Base-by-base conservation (phyloP, 768 basidiomycete species). In the Epithele typhae region DNA sequence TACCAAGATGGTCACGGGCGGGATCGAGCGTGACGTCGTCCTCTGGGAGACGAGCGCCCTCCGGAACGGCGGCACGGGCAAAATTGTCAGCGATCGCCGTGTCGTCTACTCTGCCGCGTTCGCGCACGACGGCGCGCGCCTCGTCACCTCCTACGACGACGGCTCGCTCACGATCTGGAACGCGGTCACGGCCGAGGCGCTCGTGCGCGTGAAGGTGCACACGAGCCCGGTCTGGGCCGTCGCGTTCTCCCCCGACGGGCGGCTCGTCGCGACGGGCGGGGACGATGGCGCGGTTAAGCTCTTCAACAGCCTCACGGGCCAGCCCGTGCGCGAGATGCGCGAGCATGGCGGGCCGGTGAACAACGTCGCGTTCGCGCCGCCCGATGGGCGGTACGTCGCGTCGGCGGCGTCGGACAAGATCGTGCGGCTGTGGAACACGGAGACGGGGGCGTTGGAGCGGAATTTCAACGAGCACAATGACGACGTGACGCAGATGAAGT, bases 61-160 rank as follows among this genome's bases (percentile, higher is more conserved):
- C 19, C n/a, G 38, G n/a, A 18, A 17, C 7, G 17, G 17, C 6
- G 25, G 4, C 7, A 15, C 15, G 11, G 9, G 8, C 18, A 10
- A 35, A 22, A 17, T 23, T 8, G 15, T 45, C 9, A 46, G 46
- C 7, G 38, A 48, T 25, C 42, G 24, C 14, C 38, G 48, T 6
- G 37, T 44, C 25, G 41, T 52, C 12, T 38, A 22, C n/a, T 42
- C 49, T 3, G 56, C 55, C 25, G 39, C 54, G 22, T 60, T 59
- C 48, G 51, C 56, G 9, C 40, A 43, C 6, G 54, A 55, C 37
- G 45, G 49, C 25, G 6, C 17, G 17, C 45, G 43, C 6, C n/a
- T 57, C 25, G 50, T 55, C n/a, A 55, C 58, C 4, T 72, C 71
- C 4, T 72, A 69, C 1, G 70, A 70, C 19, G 75, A 59, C 33